Evolutionary conservation across 768 basidiomycete species (phyloP), one percentile per base, ranked within the genome.

Genomic region (Serendipita indica): DNA sequence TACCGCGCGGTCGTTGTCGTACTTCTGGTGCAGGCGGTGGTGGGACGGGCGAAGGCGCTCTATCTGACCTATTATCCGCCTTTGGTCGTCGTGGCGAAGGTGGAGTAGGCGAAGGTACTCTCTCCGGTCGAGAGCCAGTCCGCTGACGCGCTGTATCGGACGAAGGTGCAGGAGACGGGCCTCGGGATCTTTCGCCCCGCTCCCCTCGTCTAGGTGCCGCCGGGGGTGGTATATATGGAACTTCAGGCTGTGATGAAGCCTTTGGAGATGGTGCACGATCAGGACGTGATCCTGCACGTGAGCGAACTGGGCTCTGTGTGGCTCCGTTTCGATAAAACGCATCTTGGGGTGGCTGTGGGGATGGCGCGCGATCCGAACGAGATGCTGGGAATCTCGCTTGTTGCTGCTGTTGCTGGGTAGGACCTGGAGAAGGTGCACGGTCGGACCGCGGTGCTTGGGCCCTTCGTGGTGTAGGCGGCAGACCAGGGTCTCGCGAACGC

Each of bases 231-330:
- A 41, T 62, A 3, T 58, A 49, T 0, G 57, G 20, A n/a, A 61
- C 49, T 2, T 61, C 22, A 56, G 37, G 52, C n/a, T 63, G 54
- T 52, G 59, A 25, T 37, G 43, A 30, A 3, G 46, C 41, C n/a
- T 46, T 43, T 32, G 73, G 66, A n/a, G 74, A 67, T 58, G 68
- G 61, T 22, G 54, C 56, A 33, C 60, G 62, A 49, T 43, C 41
- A 18, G 41, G 41, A 2, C 41, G 5, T 6, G 41, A 43, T 7
- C 41, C 41, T 6, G 27, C 41, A 6, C 41, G 5, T 18, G 41
- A 43, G n/a, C 41, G 41, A n/a, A n/a, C n/a, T n/a, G 41, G 41
- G 18, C 27, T 43, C n/a, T n/a, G 6, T n/a, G 41, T 18, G 5
- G 18, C 41, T 43, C 0, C 41, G 5, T n/a, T 6, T n/a, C 0